Evolutionary conservation across 2,329 filamentous ascomycete genomes (phyloP).

Genomic region (Aspergillus clavatus): DNA sequence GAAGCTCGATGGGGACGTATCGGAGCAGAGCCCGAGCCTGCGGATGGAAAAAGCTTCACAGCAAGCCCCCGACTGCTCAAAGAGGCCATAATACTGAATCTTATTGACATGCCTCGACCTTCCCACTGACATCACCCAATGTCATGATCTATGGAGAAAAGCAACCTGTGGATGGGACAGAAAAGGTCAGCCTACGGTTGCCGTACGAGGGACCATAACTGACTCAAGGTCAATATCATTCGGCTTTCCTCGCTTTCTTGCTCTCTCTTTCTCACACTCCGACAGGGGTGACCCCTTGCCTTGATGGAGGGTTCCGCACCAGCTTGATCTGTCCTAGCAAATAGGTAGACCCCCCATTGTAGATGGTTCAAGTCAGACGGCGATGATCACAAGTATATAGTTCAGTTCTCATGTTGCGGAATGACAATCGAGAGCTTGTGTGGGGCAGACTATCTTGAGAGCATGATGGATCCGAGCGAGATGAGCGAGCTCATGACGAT

Average conservation of each 20-base stretch:
- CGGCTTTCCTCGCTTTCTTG: background rate
- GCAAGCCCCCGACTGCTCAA: background rate
- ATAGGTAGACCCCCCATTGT: background rate
- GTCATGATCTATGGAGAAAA: background rate
- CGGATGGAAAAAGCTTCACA: background rate
- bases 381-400: background rate
- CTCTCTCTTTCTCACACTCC: background rate
- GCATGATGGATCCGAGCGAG: background rate
- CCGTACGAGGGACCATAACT: background rate
- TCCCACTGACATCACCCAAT: background rate
- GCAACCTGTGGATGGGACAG: background rate
- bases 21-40: background rate
- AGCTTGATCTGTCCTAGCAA: background rate
- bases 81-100: background rate
- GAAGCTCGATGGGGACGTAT: background rate
- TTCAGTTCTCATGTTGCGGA: background rate
- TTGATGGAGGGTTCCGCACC: background rate
- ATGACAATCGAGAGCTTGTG: background rate
- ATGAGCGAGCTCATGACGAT: background rate
- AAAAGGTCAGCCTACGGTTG: background rate
- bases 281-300: background rate
- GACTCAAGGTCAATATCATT: background rate
- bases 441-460: background rate
- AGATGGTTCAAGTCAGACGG: background rate
- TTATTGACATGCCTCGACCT: background rate